Percentiles rank a stretch among this genome's conserved stretches.
phyloP scores from a whole-genome alignment of 2,329 filamentous ascomycete species.

The Stachybotrys elegans region DNA sequence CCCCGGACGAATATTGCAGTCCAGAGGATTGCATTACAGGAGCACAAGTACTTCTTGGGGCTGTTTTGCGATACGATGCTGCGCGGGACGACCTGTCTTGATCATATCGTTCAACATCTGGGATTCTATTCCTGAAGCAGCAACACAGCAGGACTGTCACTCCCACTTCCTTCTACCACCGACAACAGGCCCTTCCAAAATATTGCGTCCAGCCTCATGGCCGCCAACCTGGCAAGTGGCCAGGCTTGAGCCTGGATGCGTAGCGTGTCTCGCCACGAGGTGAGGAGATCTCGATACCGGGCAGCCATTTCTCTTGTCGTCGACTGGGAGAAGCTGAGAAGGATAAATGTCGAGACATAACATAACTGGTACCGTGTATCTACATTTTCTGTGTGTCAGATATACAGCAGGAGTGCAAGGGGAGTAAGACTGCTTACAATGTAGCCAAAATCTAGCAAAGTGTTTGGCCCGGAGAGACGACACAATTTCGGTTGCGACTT shows the following conservation, averaged over 20 bases:
- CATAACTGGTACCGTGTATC: slow-evolving; percentile 18
- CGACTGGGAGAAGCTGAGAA: slow-evolving; percentile 17
- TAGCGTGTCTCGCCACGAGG: slow-evolving; percentile 16
- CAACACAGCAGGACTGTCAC: slow-evolving; percentile 14
- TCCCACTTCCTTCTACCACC: slow-evolving; percentile 12
- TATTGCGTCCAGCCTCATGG: slow-evolving; percentile 17
- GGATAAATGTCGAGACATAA: slow-evolving; percentile 17
- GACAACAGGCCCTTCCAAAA: slow-evolving; percentile 17
- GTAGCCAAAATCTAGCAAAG: slow-evolving; percentile 18
- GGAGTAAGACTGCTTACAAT: slow-evolving; percentile 8
- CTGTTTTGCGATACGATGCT: slow-evolving; percentile 6
- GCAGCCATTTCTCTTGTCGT: slow-evolving; percentile 13
- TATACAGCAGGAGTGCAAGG: neutral
- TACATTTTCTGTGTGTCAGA: slow-evolving; percentile 4
- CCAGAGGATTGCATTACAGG: slow-evolving; percentile 16
- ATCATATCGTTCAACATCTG: no score
- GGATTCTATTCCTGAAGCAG: slow-evolving; percentile 6
- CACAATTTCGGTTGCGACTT: slow-evolving; percentile 15
- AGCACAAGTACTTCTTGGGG: slow-evolving; percentile 15
- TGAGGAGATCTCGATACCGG: slow-evolving; percentile 11
- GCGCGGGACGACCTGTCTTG: neutral
- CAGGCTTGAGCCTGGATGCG: slow-evolving; percentile 17
- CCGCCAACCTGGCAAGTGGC: slow-evolving; percentile 17
- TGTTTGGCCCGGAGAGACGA: slow-evolving; percentile 14
- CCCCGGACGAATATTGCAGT: slow-evolving; percentile 12